These are phyloP conservation scores for Colletotrichum godetiae DNA, from an alignment of 2,329 filamentous ascomycete species.

Conservation along the genomic window DNA sequence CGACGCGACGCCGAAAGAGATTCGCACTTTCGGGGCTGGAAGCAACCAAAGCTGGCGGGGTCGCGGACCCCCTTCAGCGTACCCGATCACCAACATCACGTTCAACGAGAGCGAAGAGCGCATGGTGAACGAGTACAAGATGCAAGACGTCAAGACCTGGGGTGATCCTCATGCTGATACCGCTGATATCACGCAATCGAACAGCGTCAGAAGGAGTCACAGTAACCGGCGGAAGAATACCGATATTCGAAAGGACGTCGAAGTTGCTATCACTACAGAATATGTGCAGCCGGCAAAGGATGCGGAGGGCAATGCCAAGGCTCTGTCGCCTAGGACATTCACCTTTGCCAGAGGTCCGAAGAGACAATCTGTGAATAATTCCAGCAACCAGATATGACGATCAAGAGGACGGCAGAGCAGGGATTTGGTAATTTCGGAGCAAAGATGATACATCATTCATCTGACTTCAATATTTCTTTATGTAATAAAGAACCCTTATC, in stretches of 20 bases:
- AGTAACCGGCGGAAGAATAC: neutral
- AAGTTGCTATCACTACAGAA: neutral
- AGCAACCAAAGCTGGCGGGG: conserved; percentile 44
- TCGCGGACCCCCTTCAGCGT: conserved; percentile 45
- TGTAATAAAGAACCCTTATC: neutral
- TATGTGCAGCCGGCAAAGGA: neutral
- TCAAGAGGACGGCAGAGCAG: too few species aligned
- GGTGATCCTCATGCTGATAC: conserved; percentile 60
- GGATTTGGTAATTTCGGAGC: too few species aligned
- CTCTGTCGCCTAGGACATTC: neutral
- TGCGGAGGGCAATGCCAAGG: neutral
- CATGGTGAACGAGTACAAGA: conserved; percentile 56
- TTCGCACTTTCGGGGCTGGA: conserved; percentile 37
- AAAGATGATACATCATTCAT: too few species aligned
- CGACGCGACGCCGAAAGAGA: neutral
- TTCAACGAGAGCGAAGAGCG: conserved; percentile 52
- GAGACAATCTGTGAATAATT: neutral
- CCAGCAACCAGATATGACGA: neutral
- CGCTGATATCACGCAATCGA: neutral
- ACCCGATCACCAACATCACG: conserved; percentile 51
- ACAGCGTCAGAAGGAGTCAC: neutral
- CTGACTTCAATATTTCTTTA: too few species aligned
- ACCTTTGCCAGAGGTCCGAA: neutral
- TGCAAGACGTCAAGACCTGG: conserved; percentile 42
- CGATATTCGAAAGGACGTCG: neutral